These are phyloP conservation scores for Moesziomyces globuligerus DNA, from an alignment of 1,284 basidiomycete species.

Conservation along the genomic window DNA sequence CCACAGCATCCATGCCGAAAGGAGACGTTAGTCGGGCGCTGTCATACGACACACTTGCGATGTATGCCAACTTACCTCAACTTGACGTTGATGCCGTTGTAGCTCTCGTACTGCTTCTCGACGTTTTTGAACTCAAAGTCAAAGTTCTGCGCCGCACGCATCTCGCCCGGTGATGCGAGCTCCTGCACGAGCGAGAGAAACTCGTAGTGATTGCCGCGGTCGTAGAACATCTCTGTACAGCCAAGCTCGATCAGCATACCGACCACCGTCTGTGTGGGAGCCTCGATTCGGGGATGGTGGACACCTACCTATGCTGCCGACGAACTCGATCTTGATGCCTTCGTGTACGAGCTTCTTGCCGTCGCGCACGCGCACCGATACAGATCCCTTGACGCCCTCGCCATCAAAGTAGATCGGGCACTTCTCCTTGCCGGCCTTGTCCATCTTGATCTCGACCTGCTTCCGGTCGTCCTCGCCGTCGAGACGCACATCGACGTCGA, in stretches of 20 bases:
- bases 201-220: slow-evolving; percentile 96
- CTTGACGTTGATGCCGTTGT: slow-evolving; percentile 98
- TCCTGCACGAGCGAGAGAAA: slow-evolving; percentile 95
- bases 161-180: slow-evolving; percentile 89
- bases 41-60: no score
- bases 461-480: slow-evolving; percentile 84
- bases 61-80: slow-evolving; percentile 69
- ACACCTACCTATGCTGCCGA: slow-evolving; percentile 88
- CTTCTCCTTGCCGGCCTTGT: slow-evolving; percentile 81
- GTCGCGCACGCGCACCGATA: slow-evolving; percentile 86
- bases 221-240: slow-evolving; percentile 86
- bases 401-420: slow-evolving; percentile 97
- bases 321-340: slow-evolving; percentile 96
- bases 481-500: slow-evolving; percentile 90
- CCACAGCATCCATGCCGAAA: neutral
- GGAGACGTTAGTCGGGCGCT: no score
- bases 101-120: slow-evolving; percentile 98
- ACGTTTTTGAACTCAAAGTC: slow-evolving; percentile 99
- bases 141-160: slow-evolving; percentile 91
- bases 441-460: slow-evolving; percentile 73
- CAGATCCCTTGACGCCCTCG: slow-evolving; percentile 86
- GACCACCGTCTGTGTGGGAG: neutral
- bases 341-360: slow-evolving; percentile 96
- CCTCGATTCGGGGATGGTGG: neutral
- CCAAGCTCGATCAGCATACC: neutral